These are phyloP conservation scores for Asterophora parasitica DNA, from an alignment of 768 basidiomycete species.

Conservation along the genomic window DNA sequence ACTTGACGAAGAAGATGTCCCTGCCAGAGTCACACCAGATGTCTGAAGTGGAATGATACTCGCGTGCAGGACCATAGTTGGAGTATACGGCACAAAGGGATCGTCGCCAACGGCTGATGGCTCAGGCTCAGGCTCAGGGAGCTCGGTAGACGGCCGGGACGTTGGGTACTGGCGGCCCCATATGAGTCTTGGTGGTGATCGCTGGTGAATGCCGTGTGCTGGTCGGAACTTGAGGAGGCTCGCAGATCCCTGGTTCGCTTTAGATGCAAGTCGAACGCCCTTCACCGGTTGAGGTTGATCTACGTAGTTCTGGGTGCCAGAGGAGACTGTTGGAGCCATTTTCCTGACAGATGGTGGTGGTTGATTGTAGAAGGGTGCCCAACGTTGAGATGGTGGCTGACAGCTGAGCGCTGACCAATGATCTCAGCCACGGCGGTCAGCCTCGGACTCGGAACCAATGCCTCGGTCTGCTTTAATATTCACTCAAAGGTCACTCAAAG, in stretches of 20 bases:
- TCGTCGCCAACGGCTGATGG: not conserved
- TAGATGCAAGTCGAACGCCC: not conserved
- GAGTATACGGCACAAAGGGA: slow-evolving; percentile 10
- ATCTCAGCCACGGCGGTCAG: no score
- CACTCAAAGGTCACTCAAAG: no score
- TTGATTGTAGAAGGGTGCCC: not conserved
- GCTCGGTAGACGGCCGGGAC: not conserved
- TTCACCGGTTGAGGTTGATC: not conserved
- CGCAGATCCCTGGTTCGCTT: not conserved
- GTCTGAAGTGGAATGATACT: slow-evolving; percentile 14
- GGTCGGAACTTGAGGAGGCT: not conserved
- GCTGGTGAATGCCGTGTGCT: not conserved
- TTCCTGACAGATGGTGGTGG: not conserved
- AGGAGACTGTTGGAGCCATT: slow-evolving; percentile 9
- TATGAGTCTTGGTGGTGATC: not conserved
- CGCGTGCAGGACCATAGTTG: slow-evolving; percentile 16
- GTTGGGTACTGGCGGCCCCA: slow-evolving; percentile 8
- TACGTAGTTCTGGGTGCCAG: not conserved
- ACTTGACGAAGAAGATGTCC: not conserved
- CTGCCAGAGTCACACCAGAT: not conserved
- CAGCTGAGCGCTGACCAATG: not conserved
- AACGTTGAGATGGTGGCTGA: slow-evolving; percentile 1
- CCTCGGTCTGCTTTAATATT: no score
- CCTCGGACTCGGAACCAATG: no score
- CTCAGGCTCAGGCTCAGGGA: not conserved